Base-by-base conservation (phyloP, 306 rosid genomes). In the Quercus parvula region DNA sequence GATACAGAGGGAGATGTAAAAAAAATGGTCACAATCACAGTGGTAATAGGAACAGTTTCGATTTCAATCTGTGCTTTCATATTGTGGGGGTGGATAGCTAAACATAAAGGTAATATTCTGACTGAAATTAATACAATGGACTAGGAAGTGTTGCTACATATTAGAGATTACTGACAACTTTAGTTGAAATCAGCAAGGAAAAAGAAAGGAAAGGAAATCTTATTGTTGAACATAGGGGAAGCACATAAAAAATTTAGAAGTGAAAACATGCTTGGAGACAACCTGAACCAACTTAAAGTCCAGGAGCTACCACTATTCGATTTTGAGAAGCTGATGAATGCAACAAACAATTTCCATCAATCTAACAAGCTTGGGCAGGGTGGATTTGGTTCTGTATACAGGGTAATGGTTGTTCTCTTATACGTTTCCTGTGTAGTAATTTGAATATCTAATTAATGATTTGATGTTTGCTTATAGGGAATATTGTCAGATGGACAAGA, bases 351-450 rank as follows among this genome's bases (percentile, higher is more conserved):
- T 25, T 86, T 86, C 22, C 19, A 33, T 18, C 20, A 3, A 3
- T 33, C 66, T 28, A 85, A 79, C 61, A 82, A 71, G 58, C 83
- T 85, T 52, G 88, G 86, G 0, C 61, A 82, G 19, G 86, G 83
- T 1, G 86, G 86, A 46, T 83, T 83, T 69, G 83, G 83, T 30
- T 56, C 80, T 0, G 81, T 83, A 5, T 83, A 78, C 17, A 83
- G 70, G 83, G 86, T 83, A 79, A 35, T 12, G 20, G 51, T 78
- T 30, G n/a, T 4, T 30, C 33, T 33, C 6, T 1, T 19, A 11
- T 24, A 33, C 1, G 4, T 1, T 33, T 8, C 12, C 68, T 6
- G 19, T 31, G 17, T 20, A 3, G 2, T 44, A 52, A 4, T 8
- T 51, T 13, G 28, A 22, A 55, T 13, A 33, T 24, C 2, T 2